Evolutionary conservation across 2,329 filamentous ascomycete genomes (phyloP).

Genomic region (Sphaerulina vaccinii): DNA sequence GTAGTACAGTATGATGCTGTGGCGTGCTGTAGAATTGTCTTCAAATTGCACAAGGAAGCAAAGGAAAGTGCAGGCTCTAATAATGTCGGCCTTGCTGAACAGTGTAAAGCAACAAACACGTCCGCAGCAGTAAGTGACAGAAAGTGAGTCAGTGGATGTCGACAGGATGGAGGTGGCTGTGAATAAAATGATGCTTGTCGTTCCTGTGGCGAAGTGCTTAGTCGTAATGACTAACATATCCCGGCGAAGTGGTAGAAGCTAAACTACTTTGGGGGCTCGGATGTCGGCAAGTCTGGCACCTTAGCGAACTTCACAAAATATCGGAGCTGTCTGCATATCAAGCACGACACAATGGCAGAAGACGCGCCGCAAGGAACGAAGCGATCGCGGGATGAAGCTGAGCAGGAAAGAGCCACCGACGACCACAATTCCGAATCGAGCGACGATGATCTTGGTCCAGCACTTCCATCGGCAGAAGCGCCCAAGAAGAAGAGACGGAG

Average conservation of each 20-base stretch:
- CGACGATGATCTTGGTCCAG: constrained; percentile 76
- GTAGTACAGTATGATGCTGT: too few species aligned
- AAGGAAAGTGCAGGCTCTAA: constrained; percentile 20
- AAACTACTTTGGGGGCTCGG: not conserved
- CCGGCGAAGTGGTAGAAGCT: not conserved
- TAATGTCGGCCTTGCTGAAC: constrained; percentile 25
- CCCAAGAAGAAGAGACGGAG: constrained; percentile 84
- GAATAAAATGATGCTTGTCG: not conserved
- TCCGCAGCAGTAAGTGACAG: constrained; percentile 8
- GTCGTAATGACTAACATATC: not conserved
- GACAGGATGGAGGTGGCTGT: not conserved
- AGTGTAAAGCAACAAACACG: constrained; percentile 11
- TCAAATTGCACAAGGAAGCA: not conserved
- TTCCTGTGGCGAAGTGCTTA: not conserved
- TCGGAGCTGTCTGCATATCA: not conserved
- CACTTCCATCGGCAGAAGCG: constrained; percentile 74
- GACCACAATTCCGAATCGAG: constrained; percentile 57
- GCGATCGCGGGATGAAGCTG: constrained; percentile 32
- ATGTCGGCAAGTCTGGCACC: not conserved
- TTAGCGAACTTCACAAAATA: not conserved
- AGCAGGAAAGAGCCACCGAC: constrained; percentile 11
- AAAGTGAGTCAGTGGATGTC: constrained; percentile 9
- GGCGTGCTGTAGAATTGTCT: not conserved
- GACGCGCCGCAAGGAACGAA: constrained; percentile 31
- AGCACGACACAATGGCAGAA: constrained; percentile 20